Evolutionary conservation across 2,329 filamentous ascomycete species (phyloP), one percentile per base, ranked within the genome.

Genomic region (Penicillium thymicola): DNA sequence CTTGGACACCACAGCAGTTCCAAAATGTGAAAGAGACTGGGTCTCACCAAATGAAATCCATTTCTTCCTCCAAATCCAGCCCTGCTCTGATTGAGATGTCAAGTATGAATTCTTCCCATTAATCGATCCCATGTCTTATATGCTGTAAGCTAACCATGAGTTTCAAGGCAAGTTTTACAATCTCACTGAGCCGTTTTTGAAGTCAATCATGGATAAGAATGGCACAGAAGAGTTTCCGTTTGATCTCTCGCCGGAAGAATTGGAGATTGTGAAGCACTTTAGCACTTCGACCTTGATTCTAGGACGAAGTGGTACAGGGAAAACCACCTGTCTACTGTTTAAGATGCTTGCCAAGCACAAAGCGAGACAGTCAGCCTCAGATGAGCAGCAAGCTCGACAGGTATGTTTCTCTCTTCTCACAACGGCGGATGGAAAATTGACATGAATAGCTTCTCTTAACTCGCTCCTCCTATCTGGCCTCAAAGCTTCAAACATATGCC

Each of bases 281-380:
- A 49, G 59, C 36, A 64, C 59, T 25, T 57, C 69, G 5, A 66
- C 51, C 41, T 51, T 72, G 34, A 70, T 72, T 11, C 32, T 72
- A 23, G 70, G 70, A 18, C 58, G 70, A 44, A 72, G 70, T 36
- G 70, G 70, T 2, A 71, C 70, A 1, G 70, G 70, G 2, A 72
- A 72, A 48, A 72, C 70, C 1, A 70, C 66, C 1, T 72, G 70
- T 41, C 49, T 72, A 0, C 44, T 70, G 8, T 72, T 66, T 45
- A 72, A 72, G 44, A 54, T 72, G 16, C 46, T 70, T 5, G 59
- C 60, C 13, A 70, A 63, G 37, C 67, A 68, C 30, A 45, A 63
- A 25, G 59, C 62, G 11, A 58, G 61, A 18, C 46, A 59, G 11
- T 51, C 36, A 4, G 30, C 41, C 5, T 32, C 52, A 1, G 54